Percentiles rank a stretch among this genome's conserved stretches.
These are phyloP conservation scores for Magnusiomyces fungicola DNA, from an alignment of 1,139 yeast genomes.

Conservation along the genomic window DNA sequence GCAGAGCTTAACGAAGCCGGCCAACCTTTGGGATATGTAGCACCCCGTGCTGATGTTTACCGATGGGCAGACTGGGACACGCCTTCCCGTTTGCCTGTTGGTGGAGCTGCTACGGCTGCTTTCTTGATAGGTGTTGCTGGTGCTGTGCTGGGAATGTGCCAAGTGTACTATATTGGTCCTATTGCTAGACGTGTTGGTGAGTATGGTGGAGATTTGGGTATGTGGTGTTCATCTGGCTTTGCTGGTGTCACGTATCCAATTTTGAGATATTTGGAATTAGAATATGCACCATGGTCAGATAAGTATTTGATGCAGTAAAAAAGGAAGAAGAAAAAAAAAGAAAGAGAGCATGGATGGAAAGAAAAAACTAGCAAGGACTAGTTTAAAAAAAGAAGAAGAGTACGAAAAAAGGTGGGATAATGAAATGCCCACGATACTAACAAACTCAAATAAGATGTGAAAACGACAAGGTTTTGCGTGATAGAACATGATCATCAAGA, in stretches of 20 bases:
- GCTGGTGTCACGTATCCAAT: constrained; percentile 58
- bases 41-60: constrained; percentile 20
- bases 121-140: constrained; percentile 63
- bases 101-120: constrained; percentile 55
- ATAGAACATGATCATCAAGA: too few relatives aligned
- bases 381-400: not conserved
- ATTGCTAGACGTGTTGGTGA: constrained; percentile 50
- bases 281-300: constrained; percentile 19
- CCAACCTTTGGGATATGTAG: too few relatives aligned
- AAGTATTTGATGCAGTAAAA: constrained; percentile 1
- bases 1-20: too few relatives aligned
- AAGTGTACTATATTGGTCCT: constrained; percentile 70
- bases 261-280: constrained; percentile 56
- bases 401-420: not conserved
- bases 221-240: constrained; percentile 73
- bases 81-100: constrained; percentile 46
- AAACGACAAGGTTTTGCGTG: too few relatives aligned
- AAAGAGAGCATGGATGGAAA: not conserved
- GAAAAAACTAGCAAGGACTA: not conserved
- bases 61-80: constrained; percentile 64
- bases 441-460: too few relatives aligned
- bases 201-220: constrained; percentile 70
- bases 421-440: too few relatives aligned
- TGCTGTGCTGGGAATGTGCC: constrained; percentile 78
- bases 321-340: not conserved